Evolutionary conservation across 331 rosid species (phyloP), one percentile per base, ranked within the genome.

Genomic region (Spiraea crenata): DNA sequence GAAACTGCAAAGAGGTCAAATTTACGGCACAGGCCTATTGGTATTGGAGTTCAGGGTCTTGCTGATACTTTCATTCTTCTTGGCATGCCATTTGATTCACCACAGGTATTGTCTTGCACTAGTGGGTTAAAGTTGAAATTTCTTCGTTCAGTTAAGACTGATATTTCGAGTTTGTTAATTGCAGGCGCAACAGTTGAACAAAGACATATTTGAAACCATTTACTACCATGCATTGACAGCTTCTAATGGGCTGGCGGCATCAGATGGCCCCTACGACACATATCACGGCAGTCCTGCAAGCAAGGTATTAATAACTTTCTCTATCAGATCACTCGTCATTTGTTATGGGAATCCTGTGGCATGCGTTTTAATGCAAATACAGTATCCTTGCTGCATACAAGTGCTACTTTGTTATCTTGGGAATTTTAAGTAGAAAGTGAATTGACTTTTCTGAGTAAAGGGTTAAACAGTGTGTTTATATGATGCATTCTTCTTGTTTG

Each of bases 1-100:
- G 93, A 93, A 31, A 93, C 50, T 77, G 97, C 99, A 4, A 85
- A 40, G 82, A 83, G 77, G 61, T 93, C 99, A 63, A 93, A 93
- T 82, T 44, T 89, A 2, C 85, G 99, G 25, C 96, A 93, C 57
- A 85, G 97, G 52, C 99, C 99, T 64, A 89, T 93, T 69, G 99
- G 99, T 44, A 91, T 93, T 73, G 99, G 99, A 35, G 95, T 93
- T 80, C 99, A 93, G 73, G 99, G 99, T 83, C 96, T 93, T 72
- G 97, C 99, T 25, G 99, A 93, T 82, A 78, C 97, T 35, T 93
- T 93, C 79, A 93, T 93, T 54, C 59, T 93, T 34, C 89, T 93
- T 44, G 97, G 99, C 77, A 86, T 93, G 97, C 78, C 92, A 59
- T 93, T 93, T 85, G 99, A 93, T 79, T 93, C 99, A 25, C 89